Percentiles rank a stretch among this genome's conserved stretches.
phyloP scores from a whole-genome alignment of 805 yeast species.

The Candida silvatica region DNA sequence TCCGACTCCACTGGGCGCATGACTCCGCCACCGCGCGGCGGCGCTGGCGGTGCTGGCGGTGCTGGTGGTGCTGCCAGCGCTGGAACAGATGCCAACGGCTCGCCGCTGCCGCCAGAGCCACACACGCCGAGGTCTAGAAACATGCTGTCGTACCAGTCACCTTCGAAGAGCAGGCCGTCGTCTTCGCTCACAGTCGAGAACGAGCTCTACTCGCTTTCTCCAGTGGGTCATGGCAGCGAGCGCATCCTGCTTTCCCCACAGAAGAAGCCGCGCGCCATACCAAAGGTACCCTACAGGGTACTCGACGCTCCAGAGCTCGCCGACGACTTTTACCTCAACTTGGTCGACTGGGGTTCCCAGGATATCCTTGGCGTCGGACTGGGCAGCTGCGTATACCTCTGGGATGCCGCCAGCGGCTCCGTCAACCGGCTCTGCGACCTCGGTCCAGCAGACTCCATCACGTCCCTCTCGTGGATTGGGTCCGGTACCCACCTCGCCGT shows the following conservation, averaged over 20 bases:
- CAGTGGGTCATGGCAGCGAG: slow-evolving; percentile 86
- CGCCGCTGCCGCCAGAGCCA: slow-evolving; percentile 4
- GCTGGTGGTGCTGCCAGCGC: not conserved
- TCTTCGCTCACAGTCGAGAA: slow-evolving; percentile 53
- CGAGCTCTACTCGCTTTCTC: slow-evolving; percentile 73
- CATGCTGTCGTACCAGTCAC: slow-evolving; percentile 68
- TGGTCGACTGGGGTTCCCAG: slow-evolving; percentile 93
- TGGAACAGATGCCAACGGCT: too few relatives aligned
- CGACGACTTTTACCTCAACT: slow-evolving; percentile 86
- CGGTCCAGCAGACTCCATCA: slow-evolving; percentile 55
- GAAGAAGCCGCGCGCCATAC: slow-evolving; percentile 65
- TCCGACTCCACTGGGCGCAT: not conserved
- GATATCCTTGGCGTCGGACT: slow-evolving; percentile 87
- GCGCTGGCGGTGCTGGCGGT: not conserved
- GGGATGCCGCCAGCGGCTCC: slow-evolving; percentile 82
- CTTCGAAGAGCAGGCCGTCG: slow-evolving; percentile 52
- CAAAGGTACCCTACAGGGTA: slow-evolving; percentile 86
- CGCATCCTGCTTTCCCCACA: slow-evolving; percentile 72
- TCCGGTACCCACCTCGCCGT: slow-evolving; percentile 92
- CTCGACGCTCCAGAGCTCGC: slow-evolving; percentile 93
- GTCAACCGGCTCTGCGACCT: slow-evolving; percentile 77
- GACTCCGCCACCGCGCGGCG: not conserved
- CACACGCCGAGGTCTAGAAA: slow-evolving; percentile 38
- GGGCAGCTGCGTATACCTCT: slow-evolving; percentile 78
- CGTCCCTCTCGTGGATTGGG: slow-evolving; percentile 89